Conservation (phyloP, 2,329 filamentous ascomycete genomes). For the Sporothrix dimorphospora region DNA sequence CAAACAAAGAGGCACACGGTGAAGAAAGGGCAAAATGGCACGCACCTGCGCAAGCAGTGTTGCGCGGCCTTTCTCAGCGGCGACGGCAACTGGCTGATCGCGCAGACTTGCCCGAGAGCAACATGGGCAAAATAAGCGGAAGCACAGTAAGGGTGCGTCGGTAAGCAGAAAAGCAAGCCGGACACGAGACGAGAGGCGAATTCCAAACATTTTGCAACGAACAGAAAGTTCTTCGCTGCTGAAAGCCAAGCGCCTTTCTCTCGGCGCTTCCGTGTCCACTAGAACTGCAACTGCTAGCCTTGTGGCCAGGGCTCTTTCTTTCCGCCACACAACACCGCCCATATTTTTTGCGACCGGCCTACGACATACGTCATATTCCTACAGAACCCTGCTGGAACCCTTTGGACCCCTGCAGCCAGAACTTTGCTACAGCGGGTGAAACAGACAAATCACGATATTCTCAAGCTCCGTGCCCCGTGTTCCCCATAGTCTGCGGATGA, state of each 20-base stretch:
- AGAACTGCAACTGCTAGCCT: not conserved
- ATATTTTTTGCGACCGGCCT: not conserved
- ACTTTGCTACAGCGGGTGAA: not conserved
- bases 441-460: not conserved
- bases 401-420: not conserved
- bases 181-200: not conserved
- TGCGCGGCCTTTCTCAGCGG: conserved; percentile 25
- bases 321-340: not conserved
- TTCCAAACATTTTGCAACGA: not conserved
- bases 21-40: not conserved
- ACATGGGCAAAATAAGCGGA: not conserved
- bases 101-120: not conserved
- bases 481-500: not conserved
- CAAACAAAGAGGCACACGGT: not conserved
- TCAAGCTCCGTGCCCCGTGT: not conserved
- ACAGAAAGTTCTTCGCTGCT: not conserved
- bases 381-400: not conserved
- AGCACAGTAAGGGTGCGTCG: not conserved
- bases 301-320: not conserved
- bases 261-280: conserved; percentile 11
- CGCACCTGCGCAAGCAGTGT: not conserved
- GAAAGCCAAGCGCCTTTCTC: not conserved
- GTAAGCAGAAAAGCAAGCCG: not conserved
- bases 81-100: not conserved
- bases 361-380: conserved; percentile 12